Evolutionary conservation across 208 protist species (phyloP), one percentile per base, ranked within the genome.

Genomic region (Jaenimonas drosophilae): DNA sequence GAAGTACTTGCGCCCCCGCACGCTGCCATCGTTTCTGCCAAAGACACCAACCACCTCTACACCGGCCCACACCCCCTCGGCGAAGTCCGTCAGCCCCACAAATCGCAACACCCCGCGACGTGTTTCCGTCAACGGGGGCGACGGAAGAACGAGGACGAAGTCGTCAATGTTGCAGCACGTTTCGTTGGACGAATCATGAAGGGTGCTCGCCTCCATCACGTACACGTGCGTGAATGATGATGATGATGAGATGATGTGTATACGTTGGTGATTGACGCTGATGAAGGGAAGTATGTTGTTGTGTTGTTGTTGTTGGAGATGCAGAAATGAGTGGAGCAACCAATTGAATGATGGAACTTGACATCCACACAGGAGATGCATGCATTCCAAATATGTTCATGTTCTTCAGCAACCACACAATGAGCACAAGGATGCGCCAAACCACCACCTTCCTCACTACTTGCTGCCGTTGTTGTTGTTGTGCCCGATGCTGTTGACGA

Each of bases 71-170:
- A 64, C 41, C 3, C 76, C 76, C 6, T 62, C 45, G 4, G 64
- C 64, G 34, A 86, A 86, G 40, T 77, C 59, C 0, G 70, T 74
- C 3, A 50, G 40, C 11, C 76, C 70, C 12, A 69, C 24, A 43
- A 74, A 86, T 21, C 71, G 76, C 26, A 86, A 47, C 30, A 86
- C 53, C 20, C 76, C 76, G 25, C 66, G 76, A n/a, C 76, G 70
- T 19, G 32, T 41, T 39, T 59, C 66, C 21, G 49, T 49, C 47
- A 64, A n/a, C n/a, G n/a, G n/a, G n/a, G n/a, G n/a, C n/a, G n/a
- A n/a, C n/a, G n/a, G n/a, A n/a, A n/a, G n/a, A n/a, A n/a, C n/a
- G 61, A 16, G 53, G 60, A 4, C 47, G 39, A 30, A 7, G 21
- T 5, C 42, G 27, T 9, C 42, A 16, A 16, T 41, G 59, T 37